Evolutionary conservation across 257 asterid genomes (phyloP).

Genomic region (Nicotiana paniculata): DNA sequence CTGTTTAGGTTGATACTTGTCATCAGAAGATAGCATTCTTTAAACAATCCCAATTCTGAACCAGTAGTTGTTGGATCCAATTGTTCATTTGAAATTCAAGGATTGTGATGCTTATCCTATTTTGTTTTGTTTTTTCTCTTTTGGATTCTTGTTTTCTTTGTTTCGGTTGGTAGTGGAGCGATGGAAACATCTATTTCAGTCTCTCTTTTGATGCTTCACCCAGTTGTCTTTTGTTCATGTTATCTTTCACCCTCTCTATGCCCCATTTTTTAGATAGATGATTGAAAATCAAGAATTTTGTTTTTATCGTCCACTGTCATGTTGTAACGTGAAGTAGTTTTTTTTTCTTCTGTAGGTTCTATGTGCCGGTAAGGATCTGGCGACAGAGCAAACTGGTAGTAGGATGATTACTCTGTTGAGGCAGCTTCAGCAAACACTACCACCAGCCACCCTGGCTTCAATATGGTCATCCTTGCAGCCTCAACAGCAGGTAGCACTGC

Average conservation of each 20-base stretch:
- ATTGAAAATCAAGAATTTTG: background rate
- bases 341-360: constrained; percentile 44
- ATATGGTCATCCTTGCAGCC: constrained; percentile 86
- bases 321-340: background rate
- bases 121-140: background rate
- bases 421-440: constrained; percentile 86
- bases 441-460: constrained; percentile 73
- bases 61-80: background rate
- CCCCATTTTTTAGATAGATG: background rate
- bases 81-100: constrained; percentile 2
- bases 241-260: background rate
- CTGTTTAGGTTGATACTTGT: background rate
- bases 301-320: background rate
- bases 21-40: background rate
- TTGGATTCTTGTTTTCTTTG: background rate
- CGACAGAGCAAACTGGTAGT: constrained; percentile 69
- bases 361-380: constrained; percentile 83
- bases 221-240: no score
- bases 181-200: background rate
- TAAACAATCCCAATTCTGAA: background rate
- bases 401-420: constrained; percentile 75
- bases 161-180: background rate
- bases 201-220: background rate
- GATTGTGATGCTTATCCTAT: background rate
- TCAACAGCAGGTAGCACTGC: constrained; percentile 80